A percentile compares a stretch with the other conserved stretches of the same genome.
Conservation (phyloP, 345 rosid species). For the Cochlearia excelsa region DNA sequence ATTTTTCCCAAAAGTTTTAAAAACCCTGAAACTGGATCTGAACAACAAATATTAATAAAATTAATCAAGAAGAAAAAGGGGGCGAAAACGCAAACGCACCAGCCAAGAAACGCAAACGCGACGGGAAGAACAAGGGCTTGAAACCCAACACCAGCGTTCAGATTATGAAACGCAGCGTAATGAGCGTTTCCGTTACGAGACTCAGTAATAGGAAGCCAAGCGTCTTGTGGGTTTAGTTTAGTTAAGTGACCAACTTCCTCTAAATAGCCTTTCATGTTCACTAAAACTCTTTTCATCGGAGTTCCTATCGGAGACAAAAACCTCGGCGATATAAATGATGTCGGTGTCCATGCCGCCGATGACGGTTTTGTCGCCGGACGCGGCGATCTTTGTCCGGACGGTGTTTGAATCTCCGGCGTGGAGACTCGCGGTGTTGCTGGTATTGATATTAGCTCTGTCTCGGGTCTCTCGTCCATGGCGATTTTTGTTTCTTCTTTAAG, state of each 20-base stretch:
- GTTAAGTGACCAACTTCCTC: constrained; percentile 96
- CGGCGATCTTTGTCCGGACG: constrained; percentile 97
- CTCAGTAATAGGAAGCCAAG: constrained; percentile 98
- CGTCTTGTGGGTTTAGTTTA: constrained; percentile 94
- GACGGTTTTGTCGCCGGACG: constrained; percentile 62
- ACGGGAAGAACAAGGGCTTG: constrained; percentile 94
- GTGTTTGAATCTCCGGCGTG: constrained; percentile 91
- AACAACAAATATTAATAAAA: neutral
- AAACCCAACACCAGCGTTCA: constrained; percentile 94
- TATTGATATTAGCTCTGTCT: constrained; percentile 89
- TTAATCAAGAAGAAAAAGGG: neutral
- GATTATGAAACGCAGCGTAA: constrained; percentile 94
- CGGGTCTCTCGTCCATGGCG: constrained; percentile 91
- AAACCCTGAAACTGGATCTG: constrained; percentile 26
- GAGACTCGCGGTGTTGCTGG: constrained; percentile 95
- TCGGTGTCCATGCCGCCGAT: constrained; percentile 89
- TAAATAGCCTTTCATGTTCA: constrained; percentile 87
- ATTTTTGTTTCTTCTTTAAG: neutral
- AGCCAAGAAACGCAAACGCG: constrained; percentile 94
- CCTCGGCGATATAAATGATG: constrained; percentile 93
- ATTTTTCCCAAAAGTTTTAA: neutral
- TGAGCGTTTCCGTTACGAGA: constrained; percentile 98
- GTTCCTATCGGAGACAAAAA: constrained; percentile 95
- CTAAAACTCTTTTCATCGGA: constrained; percentile 92
- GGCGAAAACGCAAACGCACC: constrained; percentile 47